A percentile compares a stretch with the other conserved stretches of the same genome.
Evolutionary conservation across 2,329 filamentous ascomycete species (phyloP).

Genomic region (Microcyclospora pomicola): DNA sequence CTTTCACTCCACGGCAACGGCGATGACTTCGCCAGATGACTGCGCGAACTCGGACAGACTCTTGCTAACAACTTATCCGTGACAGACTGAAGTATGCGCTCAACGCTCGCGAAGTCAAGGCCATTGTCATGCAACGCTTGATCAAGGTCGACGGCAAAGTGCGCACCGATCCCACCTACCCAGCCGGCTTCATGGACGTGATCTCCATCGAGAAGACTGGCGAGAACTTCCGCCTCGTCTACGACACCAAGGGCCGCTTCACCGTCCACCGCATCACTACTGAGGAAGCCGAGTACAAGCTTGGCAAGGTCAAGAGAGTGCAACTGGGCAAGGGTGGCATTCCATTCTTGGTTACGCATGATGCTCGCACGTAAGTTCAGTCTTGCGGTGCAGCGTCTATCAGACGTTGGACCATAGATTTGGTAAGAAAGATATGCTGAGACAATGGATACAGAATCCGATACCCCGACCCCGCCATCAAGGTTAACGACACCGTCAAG

Average conservation of each 20-base stretch:
- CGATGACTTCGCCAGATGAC: neutral
- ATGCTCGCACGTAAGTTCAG: conserved; percentile 99
- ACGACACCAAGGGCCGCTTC: conserved; percentile 99
- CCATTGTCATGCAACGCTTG: conserved; percentile 98
- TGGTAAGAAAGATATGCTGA: conserved; percentile 43
- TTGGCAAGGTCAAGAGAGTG: conserved; percentile 99
- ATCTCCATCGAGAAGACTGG: conserved; percentile 99
- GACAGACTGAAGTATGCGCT: conserved; percentile 97
- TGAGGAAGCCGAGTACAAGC: conserved; percentile 99
- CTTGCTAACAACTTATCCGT: neutral
- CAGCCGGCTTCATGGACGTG: conserved; percentile 98
- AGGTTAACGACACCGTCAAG: conserved; percentile 99
- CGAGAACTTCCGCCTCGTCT: conserved; percentile 99
- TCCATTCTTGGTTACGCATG: conserved; percentile 99
- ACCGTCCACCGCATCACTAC: conserved; percentile 98
- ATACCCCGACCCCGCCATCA: conserved; percentile 95
- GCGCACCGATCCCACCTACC: conserved; percentile 96
- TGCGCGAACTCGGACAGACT: neutral
- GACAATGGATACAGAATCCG: conserved; percentile 59
- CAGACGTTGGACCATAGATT: conserved; percentile 99
- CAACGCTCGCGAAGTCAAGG: conserved; percentile 93
- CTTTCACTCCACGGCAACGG: conserved; percentile 8
- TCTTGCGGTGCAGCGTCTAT: conserved; percentile 63
- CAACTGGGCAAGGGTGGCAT: conserved; percentile 99
- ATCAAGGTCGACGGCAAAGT: conserved; percentile 99